A percentile compares a stretch with the other conserved stretches of the same genome.
Conservation (phyloP, 345 rosid genomes). For the Lepidium africanum region DNA sequence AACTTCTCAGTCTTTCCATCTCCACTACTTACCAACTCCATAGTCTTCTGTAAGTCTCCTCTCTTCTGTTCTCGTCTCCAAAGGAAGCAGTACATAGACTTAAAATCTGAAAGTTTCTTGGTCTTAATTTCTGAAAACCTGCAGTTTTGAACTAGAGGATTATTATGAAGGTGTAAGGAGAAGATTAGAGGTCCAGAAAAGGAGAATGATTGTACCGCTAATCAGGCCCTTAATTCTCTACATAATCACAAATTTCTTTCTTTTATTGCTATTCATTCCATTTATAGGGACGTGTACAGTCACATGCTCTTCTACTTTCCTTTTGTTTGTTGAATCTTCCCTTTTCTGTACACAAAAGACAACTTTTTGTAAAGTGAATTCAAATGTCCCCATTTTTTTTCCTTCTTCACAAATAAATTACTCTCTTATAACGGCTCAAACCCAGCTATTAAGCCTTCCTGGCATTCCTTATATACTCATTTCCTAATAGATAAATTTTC, state of each 20-base stretch:
- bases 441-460: neutral
- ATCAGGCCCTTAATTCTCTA: slow-evolving; percentile 24
- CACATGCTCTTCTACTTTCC: slow-evolving; percentile 29
- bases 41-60: neutral
- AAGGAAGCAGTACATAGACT: slow-evolving; percentile 1
- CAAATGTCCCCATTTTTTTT: slow-evolving; percentile 12
- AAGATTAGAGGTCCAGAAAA: neutral
- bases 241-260: slow-evolving; percentile 17
- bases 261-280: slow-evolving; percentile 10
- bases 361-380: slow-evolving; percentile 14
- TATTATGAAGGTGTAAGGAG: neutral
- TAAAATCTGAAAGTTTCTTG: neutral
- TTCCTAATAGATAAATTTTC: neutral
- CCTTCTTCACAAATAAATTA: neutral
- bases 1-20: slow-evolving; percentile 37
- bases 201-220: slow-evolving; percentile 19
- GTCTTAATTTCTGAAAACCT: neutral
- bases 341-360: slow-evolving; percentile 19
- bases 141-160: neutral
- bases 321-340: slow-evolving; percentile 28
- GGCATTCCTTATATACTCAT: slow-evolving; percentile 17
- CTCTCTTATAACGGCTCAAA: slow-evolving; percentile 23
- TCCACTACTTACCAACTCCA: slow-evolving; percentile 10
- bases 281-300: slow-evolving; percentile 12
- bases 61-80: neutral